Evolutionary conservation across 208 protist genomes (phyloP).

Genomic region (Leishmania major): DNA sequence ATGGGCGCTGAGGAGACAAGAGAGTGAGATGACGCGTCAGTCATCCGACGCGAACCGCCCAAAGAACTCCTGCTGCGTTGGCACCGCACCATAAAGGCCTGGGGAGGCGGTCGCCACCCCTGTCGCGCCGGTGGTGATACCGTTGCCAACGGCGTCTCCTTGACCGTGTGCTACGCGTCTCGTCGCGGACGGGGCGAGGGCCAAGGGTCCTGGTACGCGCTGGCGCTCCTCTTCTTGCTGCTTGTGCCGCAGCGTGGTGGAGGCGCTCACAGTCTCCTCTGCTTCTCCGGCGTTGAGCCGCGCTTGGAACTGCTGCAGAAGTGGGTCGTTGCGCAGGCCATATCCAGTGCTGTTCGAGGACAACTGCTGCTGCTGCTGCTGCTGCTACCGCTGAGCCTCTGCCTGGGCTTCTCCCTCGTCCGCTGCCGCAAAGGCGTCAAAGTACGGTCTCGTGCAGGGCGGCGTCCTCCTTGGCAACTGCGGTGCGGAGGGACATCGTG

Average conservation of each 20-base stretch:
- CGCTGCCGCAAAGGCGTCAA: conserved; percentile 19
- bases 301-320: conserved; percentile 14
- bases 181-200: conserved; percentile 31
- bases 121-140: neutral
- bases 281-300: neutral
- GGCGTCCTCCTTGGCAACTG: conserved; percentile 29
- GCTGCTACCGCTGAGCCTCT: neutral
- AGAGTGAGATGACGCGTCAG: neutral
- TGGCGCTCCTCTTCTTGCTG: conserved; percentile 16
- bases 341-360: neutral
- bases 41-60: conserved; percentile 19
- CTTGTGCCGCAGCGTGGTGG: conserved; percentile 15
- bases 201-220: conserved; percentile 14
- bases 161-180: conserved; percentile 2
- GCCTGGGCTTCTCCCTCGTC: neutral
- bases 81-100: conserved; percentile 5
- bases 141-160: neutral
- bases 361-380: neutral
- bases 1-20: neutral
- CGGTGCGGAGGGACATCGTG: conserved; percentile 10
- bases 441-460: conserved; percentile 34
- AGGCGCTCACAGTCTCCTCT: conserved; percentile 8
- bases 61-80: conserved; percentile 26
- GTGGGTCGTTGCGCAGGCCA: conserved; percentile 13
- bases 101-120: neutral